A percentile compares a stretch with the other conserved stretches of the same genome.
These are phyloP conservation scores for Petunia hybrid DNA, from an alignment of 305 asterid genomes.

Conservation along the genomic window DNA sequence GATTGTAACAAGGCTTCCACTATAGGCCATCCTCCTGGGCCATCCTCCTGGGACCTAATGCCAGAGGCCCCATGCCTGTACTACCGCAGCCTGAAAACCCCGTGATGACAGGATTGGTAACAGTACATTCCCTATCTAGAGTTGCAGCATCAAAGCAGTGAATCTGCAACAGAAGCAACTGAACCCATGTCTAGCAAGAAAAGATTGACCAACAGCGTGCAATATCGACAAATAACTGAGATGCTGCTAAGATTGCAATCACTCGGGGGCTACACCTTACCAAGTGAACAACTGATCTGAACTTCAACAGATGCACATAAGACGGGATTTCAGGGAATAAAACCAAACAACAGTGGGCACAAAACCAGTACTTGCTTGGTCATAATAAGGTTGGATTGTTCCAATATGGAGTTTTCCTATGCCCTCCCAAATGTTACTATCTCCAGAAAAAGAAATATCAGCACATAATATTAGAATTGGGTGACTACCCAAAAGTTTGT, in stretches of 20 bases:
- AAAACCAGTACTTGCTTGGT: conserved; percentile 46
- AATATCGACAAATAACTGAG: conserved; percentile 63
- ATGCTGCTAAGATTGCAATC: conserved; percentile 74
- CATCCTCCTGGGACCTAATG: conserved; percentile 92
- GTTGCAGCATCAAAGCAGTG: conserved; percentile 83
- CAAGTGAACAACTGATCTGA: conserved; percentile 78
- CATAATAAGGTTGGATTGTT: conserved; percentile 53
- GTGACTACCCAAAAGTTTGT: conserved; percentile 62
- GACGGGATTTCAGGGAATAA: conserved; percentile 83
- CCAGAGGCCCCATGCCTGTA: conserved; percentile 86
- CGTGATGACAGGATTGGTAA: conserved; percentile 72
- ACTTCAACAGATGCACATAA: conserved; percentile 75
- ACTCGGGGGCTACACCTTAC: conserved; percentile 86
- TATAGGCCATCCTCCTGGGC: conserved; percentile 96
- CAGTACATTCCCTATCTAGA: conserved; percentile 69
- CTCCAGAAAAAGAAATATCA: conserved; percentile 71
- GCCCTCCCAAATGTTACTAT: conserved; percentile 55
- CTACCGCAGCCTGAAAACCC: conserved; percentile 60
- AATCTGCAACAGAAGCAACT: conserved; percentile 51
- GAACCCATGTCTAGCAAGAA: conserved; percentile 29
- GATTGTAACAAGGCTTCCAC: conserved; percentile 72
- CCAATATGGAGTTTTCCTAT: conserved; percentile 50
- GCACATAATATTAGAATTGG: conserved; percentile 80
- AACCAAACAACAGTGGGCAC: conserved; percentile 87
- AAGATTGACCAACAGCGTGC: not conserved